These are phyloP conservation scores for Stemphylium lycopersici DNA, from an alignment of 2,329 filamentous ascomycete species.

Conservation along the genomic window DNA sequence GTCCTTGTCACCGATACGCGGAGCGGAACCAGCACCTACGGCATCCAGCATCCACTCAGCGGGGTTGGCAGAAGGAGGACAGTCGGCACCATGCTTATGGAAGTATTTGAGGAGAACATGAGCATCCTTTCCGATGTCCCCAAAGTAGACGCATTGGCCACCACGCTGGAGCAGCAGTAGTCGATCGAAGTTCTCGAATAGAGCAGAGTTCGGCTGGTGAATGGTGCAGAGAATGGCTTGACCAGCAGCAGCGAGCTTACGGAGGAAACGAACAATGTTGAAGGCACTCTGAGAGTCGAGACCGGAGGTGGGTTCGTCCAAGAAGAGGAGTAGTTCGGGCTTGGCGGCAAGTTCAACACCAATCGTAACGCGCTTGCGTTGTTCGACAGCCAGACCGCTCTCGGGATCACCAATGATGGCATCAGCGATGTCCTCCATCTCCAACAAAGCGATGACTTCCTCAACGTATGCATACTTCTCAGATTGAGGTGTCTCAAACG, in stretches of 20 bases:
- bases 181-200: slow-evolving; percentile 89
- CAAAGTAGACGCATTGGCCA: slow-evolving; percentile 84
- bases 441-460: slow-evolving; percentile 67
- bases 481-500: slow-evolving; percentile 60
- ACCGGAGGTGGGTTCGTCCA: slow-evolving; percentile 80
- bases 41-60: slow-evolving; percentile 87
- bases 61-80: slow-evolving; percentile 60
- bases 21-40: slow-evolving; percentile 74
- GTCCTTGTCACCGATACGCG: slow-evolving; percentile 74
- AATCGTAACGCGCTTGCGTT: slow-evolving; percentile 66
- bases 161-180: slow-evolving; percentile 79
- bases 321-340: slow-evolving; percentile 75
- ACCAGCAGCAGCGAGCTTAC: slow-evolving; percentile 76
- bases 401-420: slow-evolving; percentile 68
- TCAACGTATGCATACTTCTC: slow-evolving; percentile 72
- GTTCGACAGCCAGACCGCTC: slow-evolving; percentile 68
- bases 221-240: slow-evolving; percentile 92
- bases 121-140: slow-evolving; percentile 79
- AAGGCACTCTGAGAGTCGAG: slow-evolving; percentile 75
- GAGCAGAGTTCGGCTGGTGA: slow-evolving; percentile 83
- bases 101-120: slow-evolving; percentile 68
- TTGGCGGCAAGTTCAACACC: slow-evolving; percentile 67
- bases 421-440: slow-evolving; percentile 70
- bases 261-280: slow-evolving; percentile 79
- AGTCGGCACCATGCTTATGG: slow-evolving; percentile 62